Base-by-base conservation (phyloP, 2,329 filamentous ascomycete species). In the Nemania sp. region DNA sequence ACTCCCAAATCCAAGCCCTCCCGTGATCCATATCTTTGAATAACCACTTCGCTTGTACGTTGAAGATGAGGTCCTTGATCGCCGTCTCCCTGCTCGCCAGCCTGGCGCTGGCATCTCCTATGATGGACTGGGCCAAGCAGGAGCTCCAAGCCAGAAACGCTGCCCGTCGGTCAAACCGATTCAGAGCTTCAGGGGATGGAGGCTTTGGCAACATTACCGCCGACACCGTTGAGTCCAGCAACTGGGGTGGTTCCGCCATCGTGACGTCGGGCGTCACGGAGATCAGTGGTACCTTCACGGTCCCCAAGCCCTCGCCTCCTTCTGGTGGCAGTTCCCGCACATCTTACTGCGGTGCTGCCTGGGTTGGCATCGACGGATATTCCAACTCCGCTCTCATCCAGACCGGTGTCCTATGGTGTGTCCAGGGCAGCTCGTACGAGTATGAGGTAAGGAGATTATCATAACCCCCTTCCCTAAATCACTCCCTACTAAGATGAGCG, bases 401-500 rank as follows among this genome's bases (percentile, higher is more conserved):
- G 32, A 63, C 60, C 45, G 60, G 60, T 56, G 60, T 63, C 20
- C 56, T 63, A 40, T 63, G 60, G 60, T 63, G 60, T 60, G 56
- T 63, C 6, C n/a, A 63, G 51, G 48, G 52, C 15, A 32, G 15
- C 20, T 54, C 55, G 5, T 62, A 59, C 29, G 51, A 56, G 37
- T 63, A 63, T 34, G 56, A 63, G 60, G 60, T 59, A 54, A 11
- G 55, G 10, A 49, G 40, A 15, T 5, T 25, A 45, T 39, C 43
- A 32, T 20, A 12, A 1, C 17, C 32, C 13, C 18, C 21, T 17
- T 51, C 25, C 29, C 20, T 5, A 13, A 39, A 21, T n/a, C 2
- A 7, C 29, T 2, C 21, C 17, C 34, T 18, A 49, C 46, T 56
- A 43, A 62, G 34, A 34, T 29, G 25, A 32, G 2, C 2, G 5